phyloP scores from a whole-genome alignment of 768 basidiomycete species.

The Tremella fuciformis region DNA sequence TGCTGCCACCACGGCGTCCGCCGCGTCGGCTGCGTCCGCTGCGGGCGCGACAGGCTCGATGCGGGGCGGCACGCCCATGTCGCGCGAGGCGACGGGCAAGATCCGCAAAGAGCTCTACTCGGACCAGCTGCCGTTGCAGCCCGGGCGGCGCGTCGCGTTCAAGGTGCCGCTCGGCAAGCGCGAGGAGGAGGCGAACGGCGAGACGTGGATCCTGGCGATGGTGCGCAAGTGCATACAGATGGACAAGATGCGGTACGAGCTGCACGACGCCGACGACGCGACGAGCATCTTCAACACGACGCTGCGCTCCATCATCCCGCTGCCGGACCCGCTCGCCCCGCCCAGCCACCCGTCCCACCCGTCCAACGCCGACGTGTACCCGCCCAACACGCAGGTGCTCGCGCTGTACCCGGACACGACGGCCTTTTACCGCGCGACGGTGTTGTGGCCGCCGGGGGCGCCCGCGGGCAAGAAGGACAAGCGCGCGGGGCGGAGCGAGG shows the following conservation, averaged over 20 bases:
- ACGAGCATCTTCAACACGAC: conserved; percentile 52
- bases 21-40: too few relatives aligned
- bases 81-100: conserved; percentile 32
- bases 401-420: conserved; percentile 56
- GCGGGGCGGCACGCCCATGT: conserved; percentile 15
- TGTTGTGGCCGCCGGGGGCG: conserved; percentile 38
- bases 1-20: too few relatives aligned
- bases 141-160: conserved; percentile 53
- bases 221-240: conserved; percentile 44
- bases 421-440: conserved; percentile 53
- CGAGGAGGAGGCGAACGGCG: conserved; percentile 23
- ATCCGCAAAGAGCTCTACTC: conserved; percentile 37
- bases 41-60: not conserved
- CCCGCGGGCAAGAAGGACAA: conserved; percentile 24
- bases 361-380: conserved; percentile 44
- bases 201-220: conserved; percentile 54
- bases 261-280: conserved; percentile 53
- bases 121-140: conserved; percentile 51
- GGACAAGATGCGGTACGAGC: conserved; percentile 54
- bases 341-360: conserved; percentile 48
- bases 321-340: conserved; percentile 51
- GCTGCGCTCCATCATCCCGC: conserved; percentile 53
- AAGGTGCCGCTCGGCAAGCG: conserved; percentile 28
- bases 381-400: conserved; percentile 47
- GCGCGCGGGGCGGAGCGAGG: conserved; percentile 19